phyloP scores from a whole-genome alignment of 345 rosid genomes.

The Lagerstroemia speciosa region DNA sequence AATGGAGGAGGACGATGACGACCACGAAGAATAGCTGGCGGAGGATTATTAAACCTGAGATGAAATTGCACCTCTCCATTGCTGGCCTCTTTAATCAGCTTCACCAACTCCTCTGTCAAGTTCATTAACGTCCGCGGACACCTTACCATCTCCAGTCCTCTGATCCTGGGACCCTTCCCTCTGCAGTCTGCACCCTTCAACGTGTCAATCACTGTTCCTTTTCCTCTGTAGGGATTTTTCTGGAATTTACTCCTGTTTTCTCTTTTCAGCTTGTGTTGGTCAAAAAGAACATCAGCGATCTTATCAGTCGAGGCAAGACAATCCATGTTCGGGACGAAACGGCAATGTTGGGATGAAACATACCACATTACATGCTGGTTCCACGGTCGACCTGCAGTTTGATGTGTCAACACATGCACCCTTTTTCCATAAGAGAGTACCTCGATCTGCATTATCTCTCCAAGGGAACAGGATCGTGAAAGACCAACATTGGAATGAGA shows the following conservation, averaged over 20 bases:
- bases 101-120: constrained; percentile 14
- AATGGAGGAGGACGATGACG: neutral
- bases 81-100: constrained; percentile 1
- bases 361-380: neutral
- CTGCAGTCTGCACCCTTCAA: constrained; percentile 1
- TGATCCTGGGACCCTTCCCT: neutral
- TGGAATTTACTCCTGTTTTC: neutral
- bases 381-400: neutral
- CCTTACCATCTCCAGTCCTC: neutral
- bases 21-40: too few species aligned
- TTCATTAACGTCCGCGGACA: neutral
- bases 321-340: neutral
- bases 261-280: too few species aligned
- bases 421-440: neutral
- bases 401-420: neutral
- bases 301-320: neutral
- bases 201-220: neutral
- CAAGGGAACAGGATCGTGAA: neutral
- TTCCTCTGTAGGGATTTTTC: neutral
- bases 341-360: neutral
- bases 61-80: neutral
- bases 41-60: neutral
- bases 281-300: neutral
- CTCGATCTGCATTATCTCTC: neutral
- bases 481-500: too few species aligned